Evolutionary conservation across 441 rosid genomes (phyloP), one percentile per base, ranked within the genome.

Genomic region (Omphalea diandra): DNA sequence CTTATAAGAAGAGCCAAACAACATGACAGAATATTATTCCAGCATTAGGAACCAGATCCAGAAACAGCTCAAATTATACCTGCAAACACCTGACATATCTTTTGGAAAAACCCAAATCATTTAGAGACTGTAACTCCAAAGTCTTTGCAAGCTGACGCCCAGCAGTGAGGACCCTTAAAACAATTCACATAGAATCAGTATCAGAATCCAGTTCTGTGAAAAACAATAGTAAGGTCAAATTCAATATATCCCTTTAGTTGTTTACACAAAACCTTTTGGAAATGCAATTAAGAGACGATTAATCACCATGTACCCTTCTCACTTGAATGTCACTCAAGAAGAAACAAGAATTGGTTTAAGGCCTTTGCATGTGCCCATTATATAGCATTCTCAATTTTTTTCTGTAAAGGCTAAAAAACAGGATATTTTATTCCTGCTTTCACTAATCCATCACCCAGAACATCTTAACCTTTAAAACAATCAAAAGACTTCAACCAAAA

Each of bases 1-100:
- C 47, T 57, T 43, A 50, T n/a, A 65, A 79, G 24, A 54, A 58
- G 43, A 64, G 40, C 7, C 10, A 14, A 61, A 35, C 69, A 24
- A 22, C 46, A 38, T n/a, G 63, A 65, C 46, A 44, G 26, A 66
- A 70, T 14, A 46, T 18, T 63, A 24, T 18, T 29, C 56, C 44
- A 69, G 67, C 40, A 73, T 29, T 40, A n/a, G 29, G 68, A 71
- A 17, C 56, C 43, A 52, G 50, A 66, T 46, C 18, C 65, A 56
- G 65, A 52, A 57, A 68, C 17, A 57, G 46, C 67, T 27, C 56
- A 52, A 65, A 59, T 26, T 31, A 8, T 84, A 93, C 98, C 97
- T 95, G 99, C 83, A 95, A 79, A 81, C 97, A 90, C 76, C 99
- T 83, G 71, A 95, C 97, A 75, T 95, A 95, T 84, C 98, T 81